Base-by-base conservation (phyloP, 495 filamentous ascomycete genomes). In the Tuber brumale region DNA sequence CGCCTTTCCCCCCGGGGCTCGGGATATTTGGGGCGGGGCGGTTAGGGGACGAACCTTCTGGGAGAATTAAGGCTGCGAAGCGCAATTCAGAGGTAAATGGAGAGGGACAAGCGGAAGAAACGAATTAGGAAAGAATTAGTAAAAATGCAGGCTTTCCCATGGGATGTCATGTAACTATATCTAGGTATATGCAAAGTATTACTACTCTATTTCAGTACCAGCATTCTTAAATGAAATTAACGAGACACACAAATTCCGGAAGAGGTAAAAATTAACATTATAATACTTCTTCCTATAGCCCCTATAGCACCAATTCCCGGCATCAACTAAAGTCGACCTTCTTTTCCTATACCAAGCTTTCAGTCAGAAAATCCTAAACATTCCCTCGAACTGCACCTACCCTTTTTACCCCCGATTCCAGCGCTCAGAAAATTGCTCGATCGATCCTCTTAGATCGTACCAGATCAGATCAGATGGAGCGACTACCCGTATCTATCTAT, bases 391-490 rank as follows among this genome's bases (percentile, higher is more conserved):
- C 57, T 66, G 57, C 57, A 66, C 57, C 35, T 66, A 18, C 57
- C 27, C 14, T 35, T 66, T 66, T 66, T 7, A 35, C 14, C 57
- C 12, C 57, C 14, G 35, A 35, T 35, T 66, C 27, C 27, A 66
- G 57, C 12, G 57, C 31, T 66, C 57, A 66, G 57, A 66, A 27
- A 14, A 66, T 66, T 12, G 27, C 57, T 35, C 27, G 57, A 66
- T 66, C 57, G 57, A 66, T 35, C 57, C 57, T 35, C 57, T 35
- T 66, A 66, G 57, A 66, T 66, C 27, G 57, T 35, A 19, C 27
- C 27, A 66, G 57, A 66, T 66, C 27, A 66, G 57, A 66, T 66
- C 57, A 66, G 57, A 66, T 66, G 57, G 27, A 35, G 57, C 16
- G 14, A 35, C 27, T 66, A 31, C 57, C 57, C 57, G 57, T 35